A percentile compares a stretch with the other conserved stretches of the same genome.
phyloP scores from a whole-genome alignment of 352 stramenopile species.

The Peronospora farinosa region DNA sequence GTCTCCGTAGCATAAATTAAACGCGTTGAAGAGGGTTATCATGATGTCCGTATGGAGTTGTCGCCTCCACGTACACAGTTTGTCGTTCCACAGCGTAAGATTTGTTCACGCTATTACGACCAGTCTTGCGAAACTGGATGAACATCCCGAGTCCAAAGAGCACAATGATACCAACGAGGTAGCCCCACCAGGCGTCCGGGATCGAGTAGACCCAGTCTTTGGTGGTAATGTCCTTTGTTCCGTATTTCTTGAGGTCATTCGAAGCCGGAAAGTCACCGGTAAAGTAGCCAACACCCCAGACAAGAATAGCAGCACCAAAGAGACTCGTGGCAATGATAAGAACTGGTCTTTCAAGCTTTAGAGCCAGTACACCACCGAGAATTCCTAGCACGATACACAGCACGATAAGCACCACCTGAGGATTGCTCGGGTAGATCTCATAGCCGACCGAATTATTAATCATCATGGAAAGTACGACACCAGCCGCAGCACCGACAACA shows the following conservation, averaged over 20 bases:
- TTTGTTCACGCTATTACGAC: slow-evolving; percentile 27
- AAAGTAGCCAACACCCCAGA: slow-evolving; percentile 64
- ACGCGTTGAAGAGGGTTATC: slow-evolving; percentile 32
- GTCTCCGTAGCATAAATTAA: slow-evolving; percentile 10
- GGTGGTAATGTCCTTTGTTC: slow-evolving; percentile 29
- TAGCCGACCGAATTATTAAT: slow-evolving; percentile 51
- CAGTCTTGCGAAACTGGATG: slow-evolving; percentile 61
- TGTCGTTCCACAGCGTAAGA: slow-evolving; percentile 16
- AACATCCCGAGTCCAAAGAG: slow-evolving; percentile 46
- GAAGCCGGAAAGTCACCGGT: slow-evolving; percentile 47
- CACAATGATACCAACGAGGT: slow-evolving; percentile 45
- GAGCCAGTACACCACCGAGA: slow-evolving; percentile 29
- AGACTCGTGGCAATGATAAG: slow-evolving; percentile 50
- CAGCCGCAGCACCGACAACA: slow-evolving; percentile 40
- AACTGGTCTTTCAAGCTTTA: slow-evolving; percentile 51
- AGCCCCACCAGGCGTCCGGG: slow-evolving; percentile 53
- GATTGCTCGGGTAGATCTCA: slow-evolving; percentile 48
- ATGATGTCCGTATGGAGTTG: slow-evolving; percentile 23
- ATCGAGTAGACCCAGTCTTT: slow-evolving; percentile 51
- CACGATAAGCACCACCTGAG: slow-evolving; percentile 41
- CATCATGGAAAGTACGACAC: slow-evolving; percentile 46
- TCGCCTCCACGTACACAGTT: slow-evolving; percentile 28
- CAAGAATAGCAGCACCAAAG: slow-evolving; percentile 38
- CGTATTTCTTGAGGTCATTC: slow-evolving; percentile 46
- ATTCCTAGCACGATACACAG: slow-evolving; percentile 38